phyloP scores from a whole-genome alignment of 805 yeast genomes.

The Yarrowia sp. region DNA sequence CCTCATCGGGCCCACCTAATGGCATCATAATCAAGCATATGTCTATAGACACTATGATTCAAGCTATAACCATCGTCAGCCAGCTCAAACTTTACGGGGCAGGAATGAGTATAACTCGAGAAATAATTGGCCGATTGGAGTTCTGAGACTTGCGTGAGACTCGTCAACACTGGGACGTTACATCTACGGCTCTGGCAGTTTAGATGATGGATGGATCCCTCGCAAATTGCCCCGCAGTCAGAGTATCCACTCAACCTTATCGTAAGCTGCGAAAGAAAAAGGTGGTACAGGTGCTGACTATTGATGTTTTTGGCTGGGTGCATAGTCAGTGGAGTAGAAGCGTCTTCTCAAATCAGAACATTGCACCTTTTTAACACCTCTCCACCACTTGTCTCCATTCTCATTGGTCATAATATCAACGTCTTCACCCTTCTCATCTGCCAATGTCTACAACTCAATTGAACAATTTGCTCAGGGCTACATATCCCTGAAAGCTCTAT shows the following conservation, averaged over 20 bases:
- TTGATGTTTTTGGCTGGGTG: not conserved
- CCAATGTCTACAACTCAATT: not conserved
- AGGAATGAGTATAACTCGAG: not conserved
- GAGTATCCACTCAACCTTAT: constrained; percentile 8
- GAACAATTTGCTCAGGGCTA: constrained; percentile 8
- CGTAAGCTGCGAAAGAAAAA: too few species aligned
- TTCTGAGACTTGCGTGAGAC: not conserved
- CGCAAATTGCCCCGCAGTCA: not conserved
- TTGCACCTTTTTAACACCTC: too few species aligned
- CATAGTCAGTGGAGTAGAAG: not conserved
- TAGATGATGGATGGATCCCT: not conserved
- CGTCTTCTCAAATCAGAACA: too few species aligned
- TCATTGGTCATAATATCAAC: too few species aligned
- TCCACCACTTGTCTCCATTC: too few species aligned
- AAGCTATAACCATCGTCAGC: constrained; percentile 5
- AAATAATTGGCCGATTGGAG: not conserved
- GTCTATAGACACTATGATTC: not conserved
- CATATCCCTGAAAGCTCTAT: not conserved
- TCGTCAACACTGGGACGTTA: not conserved
- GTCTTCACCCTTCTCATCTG: too few species aligned
- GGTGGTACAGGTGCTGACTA: too few species aligned
- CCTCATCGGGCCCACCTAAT: constrained; percentile 11
- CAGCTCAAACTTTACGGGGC: not conserved
- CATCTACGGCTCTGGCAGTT: not conserved
- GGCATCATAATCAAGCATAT: constrained; percentile 20